Conservation (phyloP, 2,329 filamentous ascomycete species). For the Ophiosphaerella herpotricha region DNA sequence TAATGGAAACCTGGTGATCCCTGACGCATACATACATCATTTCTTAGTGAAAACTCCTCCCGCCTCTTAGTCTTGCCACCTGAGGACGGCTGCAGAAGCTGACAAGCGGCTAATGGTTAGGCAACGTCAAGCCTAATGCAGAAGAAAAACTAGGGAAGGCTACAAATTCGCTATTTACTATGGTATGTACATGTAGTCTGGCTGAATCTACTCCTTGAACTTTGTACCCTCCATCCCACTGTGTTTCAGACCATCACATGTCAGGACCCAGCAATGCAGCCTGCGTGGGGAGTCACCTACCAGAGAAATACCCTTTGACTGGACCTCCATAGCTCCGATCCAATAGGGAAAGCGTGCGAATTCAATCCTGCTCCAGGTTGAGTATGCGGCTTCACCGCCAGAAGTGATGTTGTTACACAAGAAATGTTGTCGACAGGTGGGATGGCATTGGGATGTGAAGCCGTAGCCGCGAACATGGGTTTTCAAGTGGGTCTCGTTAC, state of each 20-base stretch:
- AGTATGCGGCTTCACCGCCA: neutral
- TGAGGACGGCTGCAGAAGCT: neutral
- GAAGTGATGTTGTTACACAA: neutral
- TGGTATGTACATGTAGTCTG: neutral
- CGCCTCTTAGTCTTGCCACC: neutral
- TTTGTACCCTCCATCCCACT: neutral
- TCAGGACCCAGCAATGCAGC: no score
- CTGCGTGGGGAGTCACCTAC: no score
- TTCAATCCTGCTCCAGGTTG: no score
- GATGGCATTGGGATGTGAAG: neutral
- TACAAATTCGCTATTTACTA: neutral
- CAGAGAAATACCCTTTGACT: no score
- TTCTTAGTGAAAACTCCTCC: neutral
- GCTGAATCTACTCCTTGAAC: neutral
- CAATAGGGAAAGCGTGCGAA: no score
- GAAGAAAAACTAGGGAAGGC: neutral
- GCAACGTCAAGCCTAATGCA: slow-evolving; percentile 1
- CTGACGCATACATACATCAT: neutral
- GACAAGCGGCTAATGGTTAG: slow-evolving; percentile 1
- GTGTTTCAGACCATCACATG: no score
- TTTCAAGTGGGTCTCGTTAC: neutral
- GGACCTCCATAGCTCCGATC: no score
- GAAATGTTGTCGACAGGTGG: neutral
- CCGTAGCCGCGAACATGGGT: neutral
- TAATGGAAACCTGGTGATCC: no score